These are phyloP conservation scores for Barbarea vulgaris DNA, from an alignment of 345 rosid genomes.

Conservation along the genomic window DNA sequence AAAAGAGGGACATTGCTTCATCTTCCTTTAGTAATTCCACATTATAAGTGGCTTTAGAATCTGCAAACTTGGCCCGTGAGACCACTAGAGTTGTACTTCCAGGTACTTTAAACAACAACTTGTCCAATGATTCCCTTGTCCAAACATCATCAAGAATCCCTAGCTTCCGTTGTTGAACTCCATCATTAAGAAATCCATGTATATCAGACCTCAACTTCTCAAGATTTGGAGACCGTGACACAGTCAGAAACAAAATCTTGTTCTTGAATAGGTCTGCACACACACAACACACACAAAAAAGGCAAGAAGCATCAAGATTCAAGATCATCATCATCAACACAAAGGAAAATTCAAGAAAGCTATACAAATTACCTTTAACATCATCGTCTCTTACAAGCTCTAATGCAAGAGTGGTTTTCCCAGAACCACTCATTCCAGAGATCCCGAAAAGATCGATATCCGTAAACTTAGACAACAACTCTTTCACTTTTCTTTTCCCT, in stretches of 20 bases:
- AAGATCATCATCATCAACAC: background rate
- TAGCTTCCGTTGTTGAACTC: constrained; percentile 31
- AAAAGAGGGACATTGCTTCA: constrained; percentile 62
- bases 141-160: constrained; percentile 92
- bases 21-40: constrained; percentile 62
- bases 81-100: constrained; percentile 71
- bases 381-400: constrained; percentile 61
- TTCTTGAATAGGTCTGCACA: constrained; percentile 50
- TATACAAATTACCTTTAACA: constrained; percentile 53
- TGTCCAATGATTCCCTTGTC: constrained; percentile 59
- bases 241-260: constrained; percentile 61
- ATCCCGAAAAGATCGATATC: constrained; percentile 37
- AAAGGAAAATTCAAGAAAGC: background rate
- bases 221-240: constrained; percentile 76
- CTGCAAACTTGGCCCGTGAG: constrained; percentile 62
- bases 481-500: constrained; percentile 74
- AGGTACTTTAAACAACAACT: constrained; percentile 43
- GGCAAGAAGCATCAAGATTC: background rate
- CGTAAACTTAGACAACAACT: constrained; percentile 51
- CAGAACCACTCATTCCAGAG: constrained; percentile 62
- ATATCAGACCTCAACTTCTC: constrained; percentile 51
- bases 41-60: constrained; percentile 45
- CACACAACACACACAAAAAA: background rate
- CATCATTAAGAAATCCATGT: constrained; percentile 30
- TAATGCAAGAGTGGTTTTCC: constrained; percentile 57